These are phyloP conservation scores for Calonectria crousiana DNA, from an alignment of 2,329 filamentous ascomycete species.

Conservation along the genomic window DNA sequence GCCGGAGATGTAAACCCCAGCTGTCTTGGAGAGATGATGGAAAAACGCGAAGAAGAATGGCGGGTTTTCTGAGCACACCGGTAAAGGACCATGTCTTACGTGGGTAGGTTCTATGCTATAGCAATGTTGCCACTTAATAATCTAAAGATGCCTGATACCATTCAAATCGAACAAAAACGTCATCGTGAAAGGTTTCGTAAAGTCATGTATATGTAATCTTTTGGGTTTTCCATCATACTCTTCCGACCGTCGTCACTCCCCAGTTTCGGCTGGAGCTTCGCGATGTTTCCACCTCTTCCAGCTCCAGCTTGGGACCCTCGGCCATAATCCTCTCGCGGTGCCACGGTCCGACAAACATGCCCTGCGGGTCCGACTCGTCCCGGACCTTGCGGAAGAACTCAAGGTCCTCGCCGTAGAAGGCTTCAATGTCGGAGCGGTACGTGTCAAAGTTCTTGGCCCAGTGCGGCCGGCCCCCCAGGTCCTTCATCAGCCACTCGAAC, in stretches of 20 bases:
- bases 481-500: conserved; percentile 91
- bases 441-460: conserved; percentile 93
- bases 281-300: conserved; percentile 53
- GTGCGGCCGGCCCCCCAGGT: conserved; percentile 84
- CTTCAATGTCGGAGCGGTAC: conserved; percentile 70
- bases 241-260: conserved; percentile 44
- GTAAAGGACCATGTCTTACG: not conserved
- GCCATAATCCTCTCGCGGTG: conserved; percentile 76
- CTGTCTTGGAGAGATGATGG: not conserved
- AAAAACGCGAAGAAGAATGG: not conserved
- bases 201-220: not conserved
- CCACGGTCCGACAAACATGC: conserved; percentile 93
- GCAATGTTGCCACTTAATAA: conserved; percentile 19
- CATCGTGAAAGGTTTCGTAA: conserved; percentile 8
- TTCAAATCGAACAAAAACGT: not conserved
- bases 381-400: conserved; percentile 76
- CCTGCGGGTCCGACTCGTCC: conserved; percentile 79
- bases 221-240: conserved; percentile 29
- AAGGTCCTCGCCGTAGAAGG: conserved; percentile 78
- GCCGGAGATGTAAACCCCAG: conserved; percentile 17
- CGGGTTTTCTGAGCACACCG: not conserved
- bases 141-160: conserved; percentile 18
- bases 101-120: conserved; percentile 19
- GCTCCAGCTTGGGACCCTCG: conserved; percentile 46
- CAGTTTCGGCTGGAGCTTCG: conserved; percentile 40